Percentiles rank a stretch among this genome's conserved stretches.
phyloP scores from a whole-genome alignment of 2,329 filamentous ascomycete species.

The Aspergillus aculeatinus region DNA sequence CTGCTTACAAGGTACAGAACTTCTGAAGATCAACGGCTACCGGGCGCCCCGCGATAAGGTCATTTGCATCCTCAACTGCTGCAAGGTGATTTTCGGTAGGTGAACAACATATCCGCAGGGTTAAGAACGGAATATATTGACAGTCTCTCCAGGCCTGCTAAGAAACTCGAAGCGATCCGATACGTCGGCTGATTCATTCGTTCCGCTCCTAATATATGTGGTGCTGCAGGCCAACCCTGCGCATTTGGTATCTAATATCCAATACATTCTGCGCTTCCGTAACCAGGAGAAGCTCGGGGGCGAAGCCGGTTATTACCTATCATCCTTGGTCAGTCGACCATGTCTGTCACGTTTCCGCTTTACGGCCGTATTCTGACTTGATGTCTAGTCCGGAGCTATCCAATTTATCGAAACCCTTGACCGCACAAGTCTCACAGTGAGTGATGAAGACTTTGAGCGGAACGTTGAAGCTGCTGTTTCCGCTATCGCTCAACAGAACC shows the following conservation, averaged over 20 bases:
- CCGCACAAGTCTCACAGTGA: slow-evolving; percentile 86
- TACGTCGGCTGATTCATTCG: slow-evolving; percentile 93
- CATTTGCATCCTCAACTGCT: slow-evolving; percentile 96
- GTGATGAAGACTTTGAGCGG: slow-evolving; percentile 90
- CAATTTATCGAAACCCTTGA: slow-evolving; percentile 97
- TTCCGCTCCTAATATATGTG: slow-evolving; percentile 92
- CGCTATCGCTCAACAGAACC: slow-evolving; percentile 88
- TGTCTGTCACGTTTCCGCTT: neutral
- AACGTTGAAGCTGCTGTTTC: slow-evolving; percentile 97
- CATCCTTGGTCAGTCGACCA: slow-evolving; percentile 67
- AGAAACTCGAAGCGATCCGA: slow-evolving; percentile 84
- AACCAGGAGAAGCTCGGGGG: slow-evolving; percentile 96
- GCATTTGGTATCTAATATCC: slow-evolving; percentile 93
- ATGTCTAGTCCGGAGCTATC: slow-evolving; percentile 65
- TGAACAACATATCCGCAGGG: neutral
- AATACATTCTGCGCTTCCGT: slow-evolving; percentile 94
- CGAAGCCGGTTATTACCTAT: slow-evolving; percentile 98
- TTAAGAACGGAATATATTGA: neutral
- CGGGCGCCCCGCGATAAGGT: slow-evolving; percentile 97
- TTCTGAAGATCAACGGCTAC: slow-evolving; percentile 95
- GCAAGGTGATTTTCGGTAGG: slow-evolving; percentile 96
- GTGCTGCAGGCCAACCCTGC: slow-evolving; percentile 93
- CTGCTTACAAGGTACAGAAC: slow-evolving; percentile 57
- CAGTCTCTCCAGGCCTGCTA: slow-evolving; percentile 59
- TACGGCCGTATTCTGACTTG: neutral